Evolutionary conservation across 352 stramenopile genomes (phyloP), one percentile per base, ranked within the genome.

Genomic region (Phytophthora rubi): DNA sequence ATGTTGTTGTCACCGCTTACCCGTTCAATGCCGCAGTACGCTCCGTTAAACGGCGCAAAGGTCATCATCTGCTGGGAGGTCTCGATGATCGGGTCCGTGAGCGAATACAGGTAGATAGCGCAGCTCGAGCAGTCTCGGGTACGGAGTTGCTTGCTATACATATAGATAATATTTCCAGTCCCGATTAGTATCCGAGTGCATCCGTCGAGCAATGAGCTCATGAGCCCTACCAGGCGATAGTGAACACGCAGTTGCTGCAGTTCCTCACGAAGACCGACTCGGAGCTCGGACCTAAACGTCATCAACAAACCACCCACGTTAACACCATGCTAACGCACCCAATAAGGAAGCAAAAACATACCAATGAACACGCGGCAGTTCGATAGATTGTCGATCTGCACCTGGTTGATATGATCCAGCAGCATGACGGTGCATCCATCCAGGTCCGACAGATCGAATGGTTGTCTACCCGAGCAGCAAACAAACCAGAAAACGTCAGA

Each of bases 61-160:
- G 67, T 60, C 71, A 98, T 97, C 12, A 98, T 97, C 12, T 81
- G 65, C 30, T 73, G 82, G 2, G 88, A 97, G 12, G 87, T 98
- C 78, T 98, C 93, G 70, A 98, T 97, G 62, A 97, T 96, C 30
- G 92, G 93, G 62, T 97, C 91, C 3, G 93, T 97, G 48, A 97
- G 85, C 23, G 83, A 94, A 67, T 97, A 98, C 1, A 98, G 70
- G 44, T 91, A 95, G 49, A 98, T 85, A 0, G 81, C 88, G 76
- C 90, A 97, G 54, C 87, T 73, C 2, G 70, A 71, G 65, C 88
- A 97, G 73, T 98, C 92, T 33, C 92, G 80, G 2, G 87, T 97
- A 30, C 93, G 80, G 9, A 98, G 80, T 59, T 98, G 93, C 76
- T 98, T 98, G 76, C 86, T 93, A 37, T 13, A 23, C 5, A 8